A percentile compares a stretch with the other conserved stretches of the same genome.
Evolutionary conservation across 768 basidiomycete genomes (phyloP).

Genomic region (Leccinum imitatum): DNA sequence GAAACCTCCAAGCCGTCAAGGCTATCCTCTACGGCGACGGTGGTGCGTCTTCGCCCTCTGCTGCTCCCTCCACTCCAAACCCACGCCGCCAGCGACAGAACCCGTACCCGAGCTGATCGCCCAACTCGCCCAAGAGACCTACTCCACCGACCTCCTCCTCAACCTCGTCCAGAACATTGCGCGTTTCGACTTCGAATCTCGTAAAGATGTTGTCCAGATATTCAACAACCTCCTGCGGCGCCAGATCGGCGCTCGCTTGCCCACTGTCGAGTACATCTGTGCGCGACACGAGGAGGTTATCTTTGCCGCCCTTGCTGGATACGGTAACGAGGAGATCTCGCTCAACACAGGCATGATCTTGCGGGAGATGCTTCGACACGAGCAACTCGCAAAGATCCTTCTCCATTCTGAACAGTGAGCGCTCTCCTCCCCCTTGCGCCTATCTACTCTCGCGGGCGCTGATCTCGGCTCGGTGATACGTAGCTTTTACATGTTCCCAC

Average conservation of each 20-base stretch:
- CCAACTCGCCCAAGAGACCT: conserved; percentile 94
- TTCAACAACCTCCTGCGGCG: conserved; percentile 87
- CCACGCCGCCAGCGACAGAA: conserved; percentile 42
- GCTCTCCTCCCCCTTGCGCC: background rate
- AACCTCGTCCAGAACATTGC: conserved; percentile 78
- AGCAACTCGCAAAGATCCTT: conserved; percentile 84
- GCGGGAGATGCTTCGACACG: conserved; percentile 94
- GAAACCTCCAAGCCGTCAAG: conserved; percentile 90
- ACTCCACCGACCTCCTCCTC: conserved; percentile 84
- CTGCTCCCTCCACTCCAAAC: conserved; percentile 5
- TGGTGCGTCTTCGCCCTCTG: conserved; percentile 46
- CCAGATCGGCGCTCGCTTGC: conserved; percentile 91
- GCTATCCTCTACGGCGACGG: conserved; percentile 84
- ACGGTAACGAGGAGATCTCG: conserved; percentile 93
- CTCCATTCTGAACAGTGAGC: conserved; percentile 93
- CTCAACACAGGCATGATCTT: conserved; percentile 98
- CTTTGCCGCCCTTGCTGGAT: conserved; percentile 87
- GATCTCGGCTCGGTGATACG: conserved; percentile 2
- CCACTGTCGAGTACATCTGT: conserved; percentile 94
- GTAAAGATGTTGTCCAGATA: conserved; percentile 82
- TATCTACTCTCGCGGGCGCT: background rate
- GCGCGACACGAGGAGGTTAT: conserved; percentile 72
- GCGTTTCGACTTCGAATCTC: conserved; percentile 91
- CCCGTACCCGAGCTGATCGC: conserved; percentile 88
- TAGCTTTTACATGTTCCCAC: conserved; percentile 78